Base-by-base conservation (phyloP, 2,329 filamentous ascomycete species). In the Cordyceps farinosa region DNA sequence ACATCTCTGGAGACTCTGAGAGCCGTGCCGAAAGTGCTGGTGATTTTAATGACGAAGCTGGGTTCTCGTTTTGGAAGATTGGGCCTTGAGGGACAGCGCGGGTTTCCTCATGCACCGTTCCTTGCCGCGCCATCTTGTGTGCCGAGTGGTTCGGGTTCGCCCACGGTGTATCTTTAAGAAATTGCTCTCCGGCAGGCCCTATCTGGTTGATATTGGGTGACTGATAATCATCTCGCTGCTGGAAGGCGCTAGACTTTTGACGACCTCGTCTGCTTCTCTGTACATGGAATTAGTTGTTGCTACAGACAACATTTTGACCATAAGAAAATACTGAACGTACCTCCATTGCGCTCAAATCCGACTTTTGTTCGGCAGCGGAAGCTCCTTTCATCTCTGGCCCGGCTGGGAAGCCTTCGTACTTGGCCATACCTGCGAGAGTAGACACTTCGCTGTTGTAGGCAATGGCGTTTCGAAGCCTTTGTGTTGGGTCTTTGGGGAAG, bases 391-490 rank as follows among this genome's bases (percentile, higher is more conserved):
- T 89, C 40, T 90, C 84, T 27, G 95, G 95, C n/a, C 93, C 95
- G 38, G 94, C 93, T 42, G 95, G 95, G 77, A 99, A 99, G 30
- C 95, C 95, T 71, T 96, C 88, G 74, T 97, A 93, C 77, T 97
- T 98, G 42, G 94, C 93, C 58, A 98, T 83, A 44, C 94, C 94
- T 6, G 93, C 89, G 63, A 99, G 79, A 34, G 97, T 87, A 0
- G 93, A 96, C 5, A 99, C 93, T 74, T 99, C 95, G 67, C 90
- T 90, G 74, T 97, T 98, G 79, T 98, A 98, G 53, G 93, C 90
- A 56, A 92, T 85, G 69, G 96, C 93, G 66, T 97, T 90, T 66
- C 87, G 84, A 65, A 96, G 84, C 70, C 94, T 91, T 70, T 93
- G 89, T 34, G 88, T 84, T 65, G 88, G 86, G 66, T 89, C 88